Evolutionary conservation across 345 rosid genomes (phyloP), one percentile per base, ranked within the genome.

Genomic region (Eucalyptus globulus): DNA sequence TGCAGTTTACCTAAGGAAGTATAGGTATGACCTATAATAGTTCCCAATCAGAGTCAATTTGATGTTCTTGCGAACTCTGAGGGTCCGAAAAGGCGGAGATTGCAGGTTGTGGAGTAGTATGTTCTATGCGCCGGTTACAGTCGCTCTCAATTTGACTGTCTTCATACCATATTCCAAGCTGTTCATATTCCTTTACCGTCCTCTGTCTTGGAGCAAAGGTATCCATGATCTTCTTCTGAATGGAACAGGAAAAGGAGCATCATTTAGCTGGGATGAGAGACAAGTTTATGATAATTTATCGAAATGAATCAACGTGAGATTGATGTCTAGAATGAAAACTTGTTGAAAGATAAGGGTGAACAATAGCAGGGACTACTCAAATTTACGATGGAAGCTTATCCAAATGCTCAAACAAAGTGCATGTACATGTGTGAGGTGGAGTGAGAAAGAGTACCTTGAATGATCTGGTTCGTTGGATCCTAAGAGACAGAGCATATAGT

Each of bases 161-260:
- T 60, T 97, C 98, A 34, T 93, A 95, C 98, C 93, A 95, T 90
- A 97, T 94, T 49, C 96, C 94, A 56, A 97, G 96, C 90, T 92
- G 97, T 91, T 95, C 95, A 58, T 97, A 97, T 88, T 96, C 99
- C 94, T 96, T 95, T 76, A 90, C 92, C 86, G 93, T 58, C 93
- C 93, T 94, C 92, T 88, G 94, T 88, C 92, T 95, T 2, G 96
- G 89, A 87, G 92, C 88, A 87, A 96, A 95, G 26, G 95, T 96
- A 87, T 95, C 97, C 92, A 93, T 91, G 89, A 97, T 91, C 92
- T 89, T 95, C 93, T 95, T 93, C 98, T 96, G 93, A 80, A 92
- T 14, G 87, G 43, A n/a, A 19, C 80, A 80, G 83, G 56, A 67
- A 37, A 81, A 87, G 86, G 87, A 5, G 14, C 37, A 27, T 29